Conservation (phyloP, 2,329 filamentous ascomycete genomes). For the Dactylellina leptospora region DNA sequence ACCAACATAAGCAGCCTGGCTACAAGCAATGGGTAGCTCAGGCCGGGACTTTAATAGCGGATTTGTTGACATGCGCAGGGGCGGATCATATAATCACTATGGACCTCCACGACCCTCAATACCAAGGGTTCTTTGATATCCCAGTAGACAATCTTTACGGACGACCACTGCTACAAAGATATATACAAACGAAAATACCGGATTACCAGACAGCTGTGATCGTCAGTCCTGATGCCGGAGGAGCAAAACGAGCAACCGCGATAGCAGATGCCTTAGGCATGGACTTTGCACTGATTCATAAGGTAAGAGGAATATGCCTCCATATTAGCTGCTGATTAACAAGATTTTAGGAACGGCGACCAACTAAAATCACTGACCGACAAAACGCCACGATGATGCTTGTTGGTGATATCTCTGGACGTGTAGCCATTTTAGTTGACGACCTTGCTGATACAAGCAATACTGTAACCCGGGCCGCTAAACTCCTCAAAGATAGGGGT, state of each 20-base stretch:
- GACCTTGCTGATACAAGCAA: conserved; percentile 96
- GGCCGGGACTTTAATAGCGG: conserved; percentile 91
- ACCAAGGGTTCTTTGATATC: conserved; percentile 98
- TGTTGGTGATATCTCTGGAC: conserved; percentile 82
- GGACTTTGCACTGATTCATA: conserved; percentile 97
- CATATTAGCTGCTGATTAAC: background rate
- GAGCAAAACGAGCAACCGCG: conserved; percentile 92
- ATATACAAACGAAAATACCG: conserved; percentile 81
- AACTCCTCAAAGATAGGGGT: conserved; percentile 88
- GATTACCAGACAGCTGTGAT: conserved; percentile 87
- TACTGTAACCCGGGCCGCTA: conserved; percentile 94
- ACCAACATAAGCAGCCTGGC: conserved; percentile 82
- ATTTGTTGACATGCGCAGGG: conserved; percentile 92
- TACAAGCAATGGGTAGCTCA: conserved; percentile 99
- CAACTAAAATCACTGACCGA: conserved; percentile 80
- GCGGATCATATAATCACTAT: conserved; percentile 98
- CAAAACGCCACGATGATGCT: conserved; percentile 80
- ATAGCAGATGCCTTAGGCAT: conserved; percentile 93
- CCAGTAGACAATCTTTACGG: conserved; percentile 98
- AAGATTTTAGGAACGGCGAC: conserved; percentile 60
- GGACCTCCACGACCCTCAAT: conserved; percentile 95
- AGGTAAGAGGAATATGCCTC: conserved; percentile 67
- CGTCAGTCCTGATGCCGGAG: conserved; percentile 94
- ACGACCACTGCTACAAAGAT: conserved; percentile 74
- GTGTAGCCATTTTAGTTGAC: conserved; percentile 88